Conservation (phyloP, 2,329 filamentous ascomycete species). For the Colletotrichum melonis region DNA sequence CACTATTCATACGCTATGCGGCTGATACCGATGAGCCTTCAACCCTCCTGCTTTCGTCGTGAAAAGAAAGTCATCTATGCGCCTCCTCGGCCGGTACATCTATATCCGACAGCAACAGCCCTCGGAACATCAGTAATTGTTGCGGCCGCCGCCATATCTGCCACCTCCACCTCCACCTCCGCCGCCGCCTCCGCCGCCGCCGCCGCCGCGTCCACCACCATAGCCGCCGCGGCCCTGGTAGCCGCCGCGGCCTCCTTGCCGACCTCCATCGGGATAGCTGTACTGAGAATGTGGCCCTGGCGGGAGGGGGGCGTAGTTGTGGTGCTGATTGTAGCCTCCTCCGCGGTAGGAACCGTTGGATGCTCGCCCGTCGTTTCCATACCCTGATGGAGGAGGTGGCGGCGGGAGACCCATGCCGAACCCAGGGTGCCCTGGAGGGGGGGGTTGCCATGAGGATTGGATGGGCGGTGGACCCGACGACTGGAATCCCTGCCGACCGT, state of each 20-base stretch:
- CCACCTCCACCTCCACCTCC: slow-evolving; percentile 3
- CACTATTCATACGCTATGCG: background rate
- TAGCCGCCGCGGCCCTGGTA: slow-evolving; percentile 22
- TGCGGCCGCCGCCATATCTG: slow-evolving; percentile 19
- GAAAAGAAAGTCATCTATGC: background rate
- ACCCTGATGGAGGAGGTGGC: slow-evolving; percentile 58
- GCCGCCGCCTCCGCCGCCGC: background rate
- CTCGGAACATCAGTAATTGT: slow-evolving; percentile 12
- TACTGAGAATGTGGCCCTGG: slow-evolving; percentile 10
- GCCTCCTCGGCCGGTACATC: background rate
- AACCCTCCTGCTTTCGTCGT: background rate
- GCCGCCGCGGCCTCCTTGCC: slow-evolving; percentile 19
- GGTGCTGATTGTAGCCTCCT: slow-evolving; percentile 18
- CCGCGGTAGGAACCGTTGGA: slow-evolving; percentile 17
- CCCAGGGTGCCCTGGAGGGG: slow-evolving; percentile 55
- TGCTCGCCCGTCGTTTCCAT: slow-evolving; percentile 35
- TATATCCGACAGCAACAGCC: background rate
- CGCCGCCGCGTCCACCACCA: slow-evolving; percentile 10
- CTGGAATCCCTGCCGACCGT: slow-evolving; percentile 23
- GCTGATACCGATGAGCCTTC: background rate
- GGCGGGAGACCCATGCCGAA: slow-evolving; percentile 58
- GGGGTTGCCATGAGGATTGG: slow-evolving; percentile 53
- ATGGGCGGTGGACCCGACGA: background rate
- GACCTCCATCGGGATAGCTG: slow-evolving; percentile 3
- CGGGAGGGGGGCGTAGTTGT: slow-evolving; percentile 21